These are phyloP conservation scores for Westerdykella sp. DNA, from an alignment of 2,329 filamentous ascomycete genomes.

Conservation along the genomic window DNA sequence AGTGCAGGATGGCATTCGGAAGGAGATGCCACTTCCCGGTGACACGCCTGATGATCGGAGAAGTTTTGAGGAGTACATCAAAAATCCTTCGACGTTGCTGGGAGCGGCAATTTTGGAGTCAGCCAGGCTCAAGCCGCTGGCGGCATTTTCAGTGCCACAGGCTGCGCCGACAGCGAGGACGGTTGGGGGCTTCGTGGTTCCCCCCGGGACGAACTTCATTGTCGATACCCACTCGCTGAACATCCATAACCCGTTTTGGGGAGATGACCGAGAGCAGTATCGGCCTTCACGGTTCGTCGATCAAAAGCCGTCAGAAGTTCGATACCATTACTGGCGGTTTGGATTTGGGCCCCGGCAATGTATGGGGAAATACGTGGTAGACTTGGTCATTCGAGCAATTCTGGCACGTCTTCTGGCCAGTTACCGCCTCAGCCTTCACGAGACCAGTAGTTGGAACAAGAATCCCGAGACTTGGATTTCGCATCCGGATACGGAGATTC, in stretches of 20 bases:
- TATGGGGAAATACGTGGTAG: constrained; percentile 39
- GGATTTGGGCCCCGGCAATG: constrained; percentile 43
- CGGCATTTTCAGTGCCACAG: constrained; percentile 41
- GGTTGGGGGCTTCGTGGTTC: constrained; percentile 21
- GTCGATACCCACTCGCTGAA: constrained; percentile 44
- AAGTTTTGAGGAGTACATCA: constrained; percentile 7
- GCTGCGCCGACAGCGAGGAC: constrained; percentile 31
- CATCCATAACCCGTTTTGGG: constrained; percentile 37
- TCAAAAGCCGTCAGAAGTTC: constrained; percentile 11
- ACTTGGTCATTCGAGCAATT: constrained; percentile 9
- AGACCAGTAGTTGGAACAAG: not conserved
- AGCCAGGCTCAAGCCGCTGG: constrained; percentile 35
- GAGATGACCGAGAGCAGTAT: constrained; percentile 29
- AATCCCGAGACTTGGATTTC: constrained; percentile 4
- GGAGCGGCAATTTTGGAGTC: constrained; percentile 38
- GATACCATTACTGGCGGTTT: constrained; percentile 43
- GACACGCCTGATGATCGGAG: constrained; percentile 1
- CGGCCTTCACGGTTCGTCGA: constrained; percentile 22
- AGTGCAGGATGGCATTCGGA: constrained; percentile 25
- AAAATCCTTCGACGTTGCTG: constrained; percentile 4
- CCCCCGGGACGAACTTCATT: constrained; percentile 37
- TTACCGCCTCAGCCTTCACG: not conserved
- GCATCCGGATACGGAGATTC: constrained; percentile 2
- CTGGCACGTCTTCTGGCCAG: constrained; percentile 3
- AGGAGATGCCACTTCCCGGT: constrained; percentile 15